Base-by-base conservation (phyloP, 164 flowering plant species). In the Litsea cubeba region DNA sequence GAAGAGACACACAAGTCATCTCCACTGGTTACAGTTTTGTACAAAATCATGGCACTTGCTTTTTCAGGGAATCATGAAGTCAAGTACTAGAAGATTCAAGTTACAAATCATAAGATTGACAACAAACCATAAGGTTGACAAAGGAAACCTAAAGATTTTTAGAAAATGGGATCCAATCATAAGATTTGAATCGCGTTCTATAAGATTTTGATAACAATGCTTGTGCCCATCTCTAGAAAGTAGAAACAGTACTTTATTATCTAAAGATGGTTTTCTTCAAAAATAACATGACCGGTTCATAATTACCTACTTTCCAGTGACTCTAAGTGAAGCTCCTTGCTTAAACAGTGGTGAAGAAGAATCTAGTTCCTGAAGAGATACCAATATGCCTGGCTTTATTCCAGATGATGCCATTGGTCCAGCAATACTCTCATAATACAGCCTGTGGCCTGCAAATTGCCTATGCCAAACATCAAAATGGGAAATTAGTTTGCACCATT, bases 311-410 rank as follows among this genome's bases (percentile, higher is more conserved):
- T 84, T 91, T 75, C 93, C 97, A 68, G 89, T 90, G 12, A 93
- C 92, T 79, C 96, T 84, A 68, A 93, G 85, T 6, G 97, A 90
- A 66, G 89, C 83, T 51, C 98, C 96, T 70, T 88, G 80, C 85
- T 84, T 78, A 73, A 83, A 89, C 74, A 77, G 79, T 6, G 89
- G 86, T 60, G 92, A 88, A 76, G 89, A 80, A 0, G 88, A 86
- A 32, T 76, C 69, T 35, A 93, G 77, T 20, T 93, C 93, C 65
- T 82, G 80, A 66, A 91, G 71, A 32, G 85, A 68, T 69, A 93
- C 92, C 85, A 86, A 76, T 25, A 79, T 76, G 23, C 92, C 95
- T 14, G 85, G 82, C 70, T 81, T 83, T 50, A 89, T 79, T n/a
- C 73, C 74, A 72, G 85, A 71, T 5, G 81, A 73, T 50, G 81